phyloP scores from a whole-genome alignment of 108 stramenopile species.

The Cyclotella baltica region DNA sequence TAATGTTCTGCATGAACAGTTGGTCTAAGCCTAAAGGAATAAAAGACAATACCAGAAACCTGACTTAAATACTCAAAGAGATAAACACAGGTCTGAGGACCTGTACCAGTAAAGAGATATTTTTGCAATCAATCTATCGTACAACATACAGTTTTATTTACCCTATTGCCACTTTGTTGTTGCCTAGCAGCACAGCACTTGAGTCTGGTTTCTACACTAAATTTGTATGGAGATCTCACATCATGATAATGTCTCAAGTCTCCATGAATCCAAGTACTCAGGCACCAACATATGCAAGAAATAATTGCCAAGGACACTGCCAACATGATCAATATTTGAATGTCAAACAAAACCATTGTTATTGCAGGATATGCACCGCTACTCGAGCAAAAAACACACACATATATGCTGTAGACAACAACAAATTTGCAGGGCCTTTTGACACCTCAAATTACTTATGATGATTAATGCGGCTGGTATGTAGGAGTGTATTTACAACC shows the following conservation, averaged over 20 bases:
- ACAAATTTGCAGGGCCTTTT: too few species aligned
- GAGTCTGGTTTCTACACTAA: conserved; percentile 35
- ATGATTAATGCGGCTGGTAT: too few species aligned
- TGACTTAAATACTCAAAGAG: neutral
- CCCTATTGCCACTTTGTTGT: conserved; percentile 18
- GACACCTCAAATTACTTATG: too few species aligned
- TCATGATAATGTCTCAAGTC: conserved; percentile 67
- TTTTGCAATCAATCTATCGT: conserved; percentile 26
- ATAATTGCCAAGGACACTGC: conserved; percentile 61
- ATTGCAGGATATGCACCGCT: conserved; percentile 21
- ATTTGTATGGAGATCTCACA: conserved; percentile 72
- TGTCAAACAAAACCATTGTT: conserved; percentile 49
- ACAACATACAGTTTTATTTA: conserved; percentile 19
- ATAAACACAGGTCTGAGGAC: neutral
- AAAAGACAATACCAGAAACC: neutral
- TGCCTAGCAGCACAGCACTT: conserved; percentile 21
- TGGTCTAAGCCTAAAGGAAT: conserved; percentile 27
- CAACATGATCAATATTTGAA: conserved; percentile 58
- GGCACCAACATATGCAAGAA: conserved; percentile 78
- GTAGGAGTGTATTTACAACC: too few species aligned
- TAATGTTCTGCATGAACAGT: conserved; percentile 43
- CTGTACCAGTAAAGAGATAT: conserved; percentile 35
- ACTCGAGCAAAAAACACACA: conserved; percentile 36
- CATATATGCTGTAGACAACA: too few species aligned
- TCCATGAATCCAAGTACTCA: conserved; percentile 53